Evolutionary conservation across 2,329 filamentous ascomycete species (phyloP), one percentile per base, ranked within the genome.

Genomic region (Cryoendolithus antarcticus): DNA sequence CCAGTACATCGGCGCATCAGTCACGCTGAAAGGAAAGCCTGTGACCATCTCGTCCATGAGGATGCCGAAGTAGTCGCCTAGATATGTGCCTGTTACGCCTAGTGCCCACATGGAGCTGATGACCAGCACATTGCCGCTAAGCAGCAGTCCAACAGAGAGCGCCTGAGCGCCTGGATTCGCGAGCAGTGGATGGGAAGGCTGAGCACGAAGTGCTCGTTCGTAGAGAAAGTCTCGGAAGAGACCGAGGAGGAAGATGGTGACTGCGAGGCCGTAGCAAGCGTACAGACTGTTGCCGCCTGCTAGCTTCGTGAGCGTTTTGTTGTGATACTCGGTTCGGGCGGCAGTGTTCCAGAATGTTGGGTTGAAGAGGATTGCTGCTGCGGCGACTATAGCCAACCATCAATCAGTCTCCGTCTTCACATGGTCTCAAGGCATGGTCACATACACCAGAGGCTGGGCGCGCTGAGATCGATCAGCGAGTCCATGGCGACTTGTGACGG

Each of bases 271-370:
- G 62, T 98, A 98, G 74, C 89, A 96, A 49, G 83, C 91, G 47
- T 74, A 66, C 50, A 80, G 79, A 15, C 81, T 72, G 54, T 80
- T 82, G 49, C 86, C 84, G 47, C 79, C 75, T 53, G 93, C 93
- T 47, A 91, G 73, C 58, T 82, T 86, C 48, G 89, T 95, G 46
- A 98, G 74, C 60, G 86, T 68, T 60, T 88, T 88, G 63, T 83
- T 86, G 64, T 80, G 81, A 68, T 96, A 96, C 67, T 98, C 91
- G 89, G 60, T 45, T 55, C 86, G 80, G 45, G 86, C 86, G 51
- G 86, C 78, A 54, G 86, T 82, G 62, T 98, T 98, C 91, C 91
- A 98, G 64, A 95, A 96, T n/a, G 91, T 80, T 13, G 91, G 91
- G 64, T 98, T 98, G 66, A 98, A 96, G 35, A 80, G 73, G 64